Base-by-base conservation (phyloP, 2,329 filamentous ascomycete genomes). In the Phialophora tarda region DNA sequence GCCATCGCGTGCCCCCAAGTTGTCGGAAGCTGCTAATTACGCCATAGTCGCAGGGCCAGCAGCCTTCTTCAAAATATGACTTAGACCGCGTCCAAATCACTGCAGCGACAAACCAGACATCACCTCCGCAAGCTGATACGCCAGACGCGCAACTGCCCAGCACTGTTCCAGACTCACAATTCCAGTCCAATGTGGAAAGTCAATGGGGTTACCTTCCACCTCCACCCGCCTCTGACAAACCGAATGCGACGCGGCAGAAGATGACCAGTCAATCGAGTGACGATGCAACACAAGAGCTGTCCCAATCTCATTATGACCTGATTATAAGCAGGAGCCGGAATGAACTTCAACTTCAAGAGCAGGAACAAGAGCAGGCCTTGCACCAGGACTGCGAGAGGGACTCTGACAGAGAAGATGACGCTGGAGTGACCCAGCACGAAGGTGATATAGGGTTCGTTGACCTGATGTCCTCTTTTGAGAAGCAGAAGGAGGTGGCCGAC, bases 401-500 rank as follows among this genome's bases (percentile, higher is more conserved):
- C 24, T 68, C 65, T 48, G 74, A 72, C 8, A 12, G 28, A 24
- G 74, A 77, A 57, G 74, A 72, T 23, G 76, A 74, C 48, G 80
- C 79, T 7, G 72, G 80, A 38, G 71, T 71, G 65, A 80, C 79
- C 1, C 66, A 79, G 14, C 71, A 76, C 34, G 78, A 80, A 67
- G 80, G 78, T 0, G 80, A 81, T 61, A 77, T 75, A 62, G 80
- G 79, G 3, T 79, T 81, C 73, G 73, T 82, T 55, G 77, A 82
- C 66, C 67, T 82, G 17, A 68, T 81, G 26, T 76, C 78, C 11
- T 78, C 75, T 44, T 76, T 81, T 48, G 76, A 77, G 14, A 71
- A 72, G 30, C 64, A 47, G 26, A 54, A 62, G 57, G 60, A 63
- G 32, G 56, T 17, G 34, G 63, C 26, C 6, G 44, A 34, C 7